Evolutionary conservation across 768 basidiomycete genomes (phyloP), one percentile per base, ranked within the genome.

Genomic region (Antrodiella citrinella): DNA sequence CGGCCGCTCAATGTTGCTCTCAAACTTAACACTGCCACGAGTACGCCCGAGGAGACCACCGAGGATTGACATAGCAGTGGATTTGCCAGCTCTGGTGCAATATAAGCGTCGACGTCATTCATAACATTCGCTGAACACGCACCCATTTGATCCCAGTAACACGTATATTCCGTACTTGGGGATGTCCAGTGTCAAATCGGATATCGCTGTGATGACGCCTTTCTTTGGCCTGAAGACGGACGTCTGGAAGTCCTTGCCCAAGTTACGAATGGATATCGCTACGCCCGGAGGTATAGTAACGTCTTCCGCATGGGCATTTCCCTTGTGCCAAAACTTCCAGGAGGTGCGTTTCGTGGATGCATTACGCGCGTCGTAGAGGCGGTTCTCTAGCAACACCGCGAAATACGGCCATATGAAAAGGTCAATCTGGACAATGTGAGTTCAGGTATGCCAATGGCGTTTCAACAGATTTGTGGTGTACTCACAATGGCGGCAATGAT

Each of bases 81-180:
- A 86, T 65, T 89, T 91, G 19, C 87, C 87, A 7, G 87, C 85
- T 5, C 86, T 86, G 5, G 15, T 26, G 24, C 18, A 44, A 9
- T 30, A 2, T 0, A 1, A 51, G 51, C n/a, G 47, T 39, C 15
- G 10, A 47, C 18, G 1, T 24, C n/a, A 21, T 11, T 3, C 24
- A 21, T 15, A 22, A 7, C 7, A 15, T 7, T 15, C 30, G 30
- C 30, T 24, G 9, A n/a, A n/a, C 12, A 59, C 67, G 25, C 21
- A 69, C 81, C 83, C 84, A 53, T 86, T 86, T 1, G 85, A 80
- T 22, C 86, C 87, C 10, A 89, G 67, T 7, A 90, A 68, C 23
- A 88, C 85, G 57, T 81, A 89, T n/a, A 89, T 86, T 5, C 86
- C 86, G 4, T 67, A 70, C 57, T 80, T 80, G 1, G 87, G 87